phyloP scores from a whole-genome alignment of 208 protist species.

The Perkinsela sp. region DNA sequence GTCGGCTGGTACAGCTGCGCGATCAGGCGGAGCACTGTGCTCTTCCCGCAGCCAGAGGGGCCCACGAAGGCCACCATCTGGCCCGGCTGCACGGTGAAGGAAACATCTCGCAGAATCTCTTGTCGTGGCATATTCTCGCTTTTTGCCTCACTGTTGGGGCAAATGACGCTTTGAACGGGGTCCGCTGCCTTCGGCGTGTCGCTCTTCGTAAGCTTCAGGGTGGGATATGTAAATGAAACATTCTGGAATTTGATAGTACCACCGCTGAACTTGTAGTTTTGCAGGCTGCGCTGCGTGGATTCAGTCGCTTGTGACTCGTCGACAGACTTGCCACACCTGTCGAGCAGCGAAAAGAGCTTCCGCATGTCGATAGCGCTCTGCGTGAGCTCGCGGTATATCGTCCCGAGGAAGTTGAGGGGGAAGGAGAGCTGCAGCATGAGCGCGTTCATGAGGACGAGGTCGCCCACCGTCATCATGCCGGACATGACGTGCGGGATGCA shows the following conservation, averaged over 20 bases:
- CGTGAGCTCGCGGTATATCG: slow-evolving; percentile 73
- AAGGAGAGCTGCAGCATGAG: slow-evolving; percentile 77
- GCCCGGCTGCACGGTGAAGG: slow-evolving; percentile 49
- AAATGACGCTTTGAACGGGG: not conserved
- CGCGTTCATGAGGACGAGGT: slow-evolving; percentile 69
- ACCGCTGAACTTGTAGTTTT: slow-evolving; percentile 8
- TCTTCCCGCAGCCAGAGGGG: slow-evolving; percentile 70
- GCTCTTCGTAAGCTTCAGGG: slow-evolving; percentile 2
- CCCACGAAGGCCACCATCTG: slow-evolving; percentile 69
- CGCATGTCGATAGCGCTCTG: slow-evolving; percentile 76
- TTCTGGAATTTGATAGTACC: slow-evolving; percentile 63
- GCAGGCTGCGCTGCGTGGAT: not conserved
- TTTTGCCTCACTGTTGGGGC: slow-evolving; percentile 2
- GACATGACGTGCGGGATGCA: slow-evolving; percentile 36
- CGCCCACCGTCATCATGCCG: slow-evolving; percentile 65
- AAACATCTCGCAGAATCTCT: slow-evolving; percentile 39
- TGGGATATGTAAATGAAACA: slow-evolving; percentile 45
- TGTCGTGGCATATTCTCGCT: slow-evolving; percentile 2
- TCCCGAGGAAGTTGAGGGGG: slow-evolving; percentile 84
- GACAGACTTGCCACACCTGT: not conserved
- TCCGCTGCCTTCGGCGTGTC: not conserved
- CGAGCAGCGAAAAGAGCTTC: slow-evolving; percentile 47
- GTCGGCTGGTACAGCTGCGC: slow-evolving; percentile 78
- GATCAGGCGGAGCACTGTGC: slow-evolving; percentile 72
- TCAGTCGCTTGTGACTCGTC: not conserved